Evolutionary conservation across 495 filamentous ascomycete genomes (phyloP).

Genomic region (Astrothelium macrocarpum): DNA sequence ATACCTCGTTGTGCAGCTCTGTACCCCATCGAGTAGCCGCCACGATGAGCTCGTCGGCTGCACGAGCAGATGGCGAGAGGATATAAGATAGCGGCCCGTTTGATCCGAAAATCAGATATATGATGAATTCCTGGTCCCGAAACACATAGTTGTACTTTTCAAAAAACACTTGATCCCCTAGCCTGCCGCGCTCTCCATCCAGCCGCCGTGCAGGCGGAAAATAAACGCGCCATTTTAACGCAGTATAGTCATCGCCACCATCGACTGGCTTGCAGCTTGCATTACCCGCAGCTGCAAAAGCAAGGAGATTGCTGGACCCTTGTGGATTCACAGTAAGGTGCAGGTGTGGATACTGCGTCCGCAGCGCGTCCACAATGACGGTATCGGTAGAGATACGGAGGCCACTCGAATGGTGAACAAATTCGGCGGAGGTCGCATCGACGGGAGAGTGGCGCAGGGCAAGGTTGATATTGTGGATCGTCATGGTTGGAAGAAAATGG

Average conservation of each 20-base stretch:
- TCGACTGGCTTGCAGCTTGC: conserved; percentile 34
- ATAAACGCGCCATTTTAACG: conserved; percentile 38
- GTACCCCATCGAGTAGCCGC: conserved; percentile 40
- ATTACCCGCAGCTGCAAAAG: conserved; percentile 41
- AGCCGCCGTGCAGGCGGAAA: conserved; percentile 43
- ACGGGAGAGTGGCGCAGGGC: conserved; percentile 13
- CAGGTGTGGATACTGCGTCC: conserved; percentile 41
- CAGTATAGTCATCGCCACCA: conserved; percentile 25
- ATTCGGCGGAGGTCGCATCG: conserved; percentile 23
- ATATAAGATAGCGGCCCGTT: conserved; percentile 44
- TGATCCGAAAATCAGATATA: conserved; percentile 44
- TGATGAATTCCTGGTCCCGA: conserved; percentile 39
- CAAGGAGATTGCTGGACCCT: conserved; percentile 35
- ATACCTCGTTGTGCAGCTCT: conserved; percentile 52
- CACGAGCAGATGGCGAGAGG: conserved; percentile 32
- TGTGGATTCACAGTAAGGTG: conserved; percentile 37
- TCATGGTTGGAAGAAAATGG: conserved; percentile 17
- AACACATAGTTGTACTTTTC: conserved; percentile 46
- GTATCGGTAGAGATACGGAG: conserved; percentile 43
- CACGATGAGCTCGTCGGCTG: conserved; percentile 44
- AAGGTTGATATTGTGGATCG: conserved; percentile 13
- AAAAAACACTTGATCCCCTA: conserved; percentile 39
- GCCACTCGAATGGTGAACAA: conserved; percentile 39
- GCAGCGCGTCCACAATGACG: conserved; percentile 40
- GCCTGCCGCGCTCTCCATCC: conserved; percentile 36